These are phyloP conservation scores for Quercus suber DNA, from an alignment of 306 rosid species.

Conservation along the genomic window DNA sequence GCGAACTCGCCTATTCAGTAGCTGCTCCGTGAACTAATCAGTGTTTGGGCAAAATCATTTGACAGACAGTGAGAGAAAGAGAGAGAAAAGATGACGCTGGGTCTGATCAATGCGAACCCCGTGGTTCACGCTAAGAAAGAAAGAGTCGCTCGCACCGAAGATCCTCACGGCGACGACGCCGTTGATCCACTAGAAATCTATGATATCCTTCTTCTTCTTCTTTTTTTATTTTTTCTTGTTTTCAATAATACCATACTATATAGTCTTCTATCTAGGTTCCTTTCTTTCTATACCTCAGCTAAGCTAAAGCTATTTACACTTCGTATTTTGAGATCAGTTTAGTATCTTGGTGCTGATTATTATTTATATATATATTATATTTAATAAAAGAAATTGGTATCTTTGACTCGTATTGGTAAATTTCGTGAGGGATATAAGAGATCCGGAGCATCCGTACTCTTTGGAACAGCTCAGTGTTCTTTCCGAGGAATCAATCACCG, in stretches of 20 bases:
- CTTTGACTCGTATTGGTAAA: conserved; percentile 70
- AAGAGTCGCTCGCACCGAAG: conserved; percentile 71
- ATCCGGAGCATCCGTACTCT: conserved; percentile 99
- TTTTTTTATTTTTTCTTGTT: background rate
- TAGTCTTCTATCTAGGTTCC: background rate
- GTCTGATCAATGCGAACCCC: conserved; percentile 93
- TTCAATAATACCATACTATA: no score
- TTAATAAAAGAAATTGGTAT: background rate
- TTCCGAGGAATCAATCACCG: conserved; percentile 91
- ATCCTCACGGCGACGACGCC: conserved; percentile 55
- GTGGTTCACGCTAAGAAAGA: conserved; percentile 95
- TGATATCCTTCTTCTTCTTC: conserved; percentile 64
- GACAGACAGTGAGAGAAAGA: background rate
- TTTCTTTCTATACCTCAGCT: background rate
- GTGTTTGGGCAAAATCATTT: background rate
- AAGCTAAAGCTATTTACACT: no score
- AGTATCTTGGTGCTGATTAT: background rate
- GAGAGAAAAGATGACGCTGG: conserved; percentile 66
- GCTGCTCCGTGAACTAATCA: background rate
- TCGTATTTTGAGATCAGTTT: background rate
- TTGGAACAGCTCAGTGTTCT: conserved; percentile 94
- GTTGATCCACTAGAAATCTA: conserved; percentile 93
- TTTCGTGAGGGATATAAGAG: conserved; percentile 97
- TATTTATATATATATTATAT: background rate
- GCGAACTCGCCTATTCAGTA: no score